Percentiles rank a stretch among this genome's conserved stretches.
Evolutionary conservation across 345 rosid species (phyloP).

Genomic region (Kernera saxatilis): DNA sequence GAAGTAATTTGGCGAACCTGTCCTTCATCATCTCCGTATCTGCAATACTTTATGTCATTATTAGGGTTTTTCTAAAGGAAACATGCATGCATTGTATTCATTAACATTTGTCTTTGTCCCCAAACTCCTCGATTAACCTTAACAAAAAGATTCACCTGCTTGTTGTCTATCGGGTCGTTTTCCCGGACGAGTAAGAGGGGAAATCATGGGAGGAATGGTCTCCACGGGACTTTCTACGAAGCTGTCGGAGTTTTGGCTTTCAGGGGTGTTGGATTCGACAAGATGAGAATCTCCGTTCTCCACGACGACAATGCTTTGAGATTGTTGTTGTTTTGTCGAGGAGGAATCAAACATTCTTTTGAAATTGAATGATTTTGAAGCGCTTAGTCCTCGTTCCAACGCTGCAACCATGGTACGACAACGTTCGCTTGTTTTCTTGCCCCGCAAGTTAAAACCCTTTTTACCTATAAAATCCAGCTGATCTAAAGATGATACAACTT

Average conservation of each 20-base stretch:
- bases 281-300: slow-evolving; percentile 25
- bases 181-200: slow-evolving; percentile 26
- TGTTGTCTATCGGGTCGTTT: slow-evolving; percentile 30
- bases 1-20: slow-evolving; percentile 52
- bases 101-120: neutral
- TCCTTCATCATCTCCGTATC: slow-evolving; percentile 66
- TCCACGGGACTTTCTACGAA: slow-evolving; percentile 27
- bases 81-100: too few species aligned
- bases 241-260: slow-evolving; percentile 25
- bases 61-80: neutral
- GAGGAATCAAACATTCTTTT: slow-evolving; percentile 46
- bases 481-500: slow-evolving; percentile 12
- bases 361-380: slow-evolving; percentile 42
- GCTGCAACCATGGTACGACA: slow-evolving; percentile 60
- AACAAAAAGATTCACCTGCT: slow-evolving; percentile 29
- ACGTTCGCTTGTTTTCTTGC: slow-evolving; percentile 33
- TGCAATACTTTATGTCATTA: slow-evolving; percentile 15
- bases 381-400: slow-evolving; percentile 45
- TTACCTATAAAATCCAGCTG: slow-evolving; percentile 24
- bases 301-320: slow-evolving; percentile 8
- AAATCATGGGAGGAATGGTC: slow-evolving; percentile 12
- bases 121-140: neutral
- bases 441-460: slow-evolving; percentile 26
- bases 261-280: slow-evolving; percentile 29
- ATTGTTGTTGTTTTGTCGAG: slow-evolving; percentile 28